phyloP scores from a whole-genome alignment of 2,329 filamentous ascomycete species.

The Colletotrichum higginsianum region DNA sequence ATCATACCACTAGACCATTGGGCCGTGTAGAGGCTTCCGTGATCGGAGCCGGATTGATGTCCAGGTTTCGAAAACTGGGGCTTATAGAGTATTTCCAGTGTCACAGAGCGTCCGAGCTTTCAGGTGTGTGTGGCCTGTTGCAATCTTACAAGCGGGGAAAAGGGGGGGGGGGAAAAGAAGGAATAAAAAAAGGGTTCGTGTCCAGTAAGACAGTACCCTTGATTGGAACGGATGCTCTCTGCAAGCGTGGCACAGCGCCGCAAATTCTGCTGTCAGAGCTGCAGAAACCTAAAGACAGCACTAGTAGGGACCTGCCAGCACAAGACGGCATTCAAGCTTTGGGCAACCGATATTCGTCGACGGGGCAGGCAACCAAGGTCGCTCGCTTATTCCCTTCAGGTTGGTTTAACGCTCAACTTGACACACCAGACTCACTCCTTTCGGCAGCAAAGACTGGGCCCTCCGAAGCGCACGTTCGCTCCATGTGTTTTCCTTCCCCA shows the following conservation, averaged over 20 bases:
- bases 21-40: conserved; percentile 1
- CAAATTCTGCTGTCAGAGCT: not conserved
- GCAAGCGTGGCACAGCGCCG: not conserved
- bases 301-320: too few species aligned
- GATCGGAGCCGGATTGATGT: not conserved
- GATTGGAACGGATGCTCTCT: too few species aligned
- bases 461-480: conserved; percentile 6
- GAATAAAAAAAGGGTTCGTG: too few species aligned
- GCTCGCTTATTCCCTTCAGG: not conserved
- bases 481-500: conserved; percentile 16
- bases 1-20: conserved; percentile 43
- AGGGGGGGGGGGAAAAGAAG: too few species aligned
- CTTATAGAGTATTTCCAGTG: not conserved
- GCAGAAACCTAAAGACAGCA: not conserved
- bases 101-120: too few species aligned
- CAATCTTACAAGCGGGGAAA: too few species aligned
- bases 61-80: rapidly evolving
- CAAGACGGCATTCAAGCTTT: too few species aligned
- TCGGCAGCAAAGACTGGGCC: conserved; percentile 4
- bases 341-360: too few species aligned
- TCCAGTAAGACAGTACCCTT: not conserved
- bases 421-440: conserved; percentile 1
- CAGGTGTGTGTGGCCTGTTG: too few species aligned
- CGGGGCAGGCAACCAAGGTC: not conserved
- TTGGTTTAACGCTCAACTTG: not conserved